A percentile compares a stretch with the other conserved stretches of the same genome.
Conservation (phyloP, 352 stramenopile species). For the Phytophthora idaei region DNA sequence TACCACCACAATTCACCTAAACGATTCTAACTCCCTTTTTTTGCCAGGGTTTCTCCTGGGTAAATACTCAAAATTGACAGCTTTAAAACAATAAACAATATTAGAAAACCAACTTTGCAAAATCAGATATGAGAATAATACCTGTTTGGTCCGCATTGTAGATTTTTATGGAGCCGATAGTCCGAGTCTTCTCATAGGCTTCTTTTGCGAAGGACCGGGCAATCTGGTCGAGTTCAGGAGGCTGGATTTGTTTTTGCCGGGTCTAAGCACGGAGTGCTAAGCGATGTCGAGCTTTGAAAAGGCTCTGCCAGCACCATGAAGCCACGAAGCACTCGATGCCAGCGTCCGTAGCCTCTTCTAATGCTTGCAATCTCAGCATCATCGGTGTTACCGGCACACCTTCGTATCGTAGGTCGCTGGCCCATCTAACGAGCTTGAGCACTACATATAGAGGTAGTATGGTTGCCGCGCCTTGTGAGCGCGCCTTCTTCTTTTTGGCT, state of each 20-base stretch:
- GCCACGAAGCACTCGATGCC: background rate
- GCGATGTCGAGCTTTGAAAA: constrained; percentile 4
- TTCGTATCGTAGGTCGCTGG: background rate
- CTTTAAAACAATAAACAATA: background rate
- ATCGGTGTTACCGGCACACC: background rate
- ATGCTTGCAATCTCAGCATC: constrained; percentile 3
- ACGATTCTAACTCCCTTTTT: constrained; percentile 6
- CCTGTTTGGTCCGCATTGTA: constrained; percentile 13
- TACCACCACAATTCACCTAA: constrained; percentile 3
- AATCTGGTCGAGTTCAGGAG: background rate
- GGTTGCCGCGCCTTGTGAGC: background rate
- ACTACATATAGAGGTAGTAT: background rate
- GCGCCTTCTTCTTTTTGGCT: background rate
- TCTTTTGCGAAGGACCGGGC: background rate
- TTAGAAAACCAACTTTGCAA: background rate
- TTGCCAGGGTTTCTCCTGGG: background rate
- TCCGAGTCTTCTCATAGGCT: background rate
- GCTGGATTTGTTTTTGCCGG: background rate
- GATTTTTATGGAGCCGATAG: background rate
- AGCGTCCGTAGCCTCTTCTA: background rate
- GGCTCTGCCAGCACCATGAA: constrained; percentile 1
- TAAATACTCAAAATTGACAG: constrained; percentile 10
- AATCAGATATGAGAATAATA: background rate
- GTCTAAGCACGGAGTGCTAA: background rate
- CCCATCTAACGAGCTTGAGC: background rate